Percentiles rank a stretch among this genome's conserved stretches.
These are phyloP conservation scores for Saccharomyces hybrid DNA, from an alignment of 1,139 yeast genomes.

Conservation along the genomic window DNA sequence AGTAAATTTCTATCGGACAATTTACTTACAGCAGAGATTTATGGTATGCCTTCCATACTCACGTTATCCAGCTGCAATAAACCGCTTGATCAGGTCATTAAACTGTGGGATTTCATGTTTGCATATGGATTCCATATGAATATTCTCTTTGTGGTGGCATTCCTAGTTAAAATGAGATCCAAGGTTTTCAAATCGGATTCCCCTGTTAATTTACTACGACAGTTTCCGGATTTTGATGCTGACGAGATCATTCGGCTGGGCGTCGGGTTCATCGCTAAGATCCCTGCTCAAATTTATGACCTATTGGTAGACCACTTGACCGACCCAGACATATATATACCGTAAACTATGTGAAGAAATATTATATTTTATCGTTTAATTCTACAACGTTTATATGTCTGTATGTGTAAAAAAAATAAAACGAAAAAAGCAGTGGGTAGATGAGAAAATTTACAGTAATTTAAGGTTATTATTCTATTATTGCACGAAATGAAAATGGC, in stretches of 20 bases:
- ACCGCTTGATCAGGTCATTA: slow-evolving; percentile 64
- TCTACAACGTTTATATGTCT: not conserved
- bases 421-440: not conserved
- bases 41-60: slow-evolving; percentile 81
- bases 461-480: not conserved
- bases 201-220: slow-evolving; percentile 71
- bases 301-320: slow-evolving; percentile 64
- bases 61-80: slow-evolving; percentile 90
- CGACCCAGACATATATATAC: slow-evolving; percentile 34
- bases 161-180: slow-evolving; percentile 61
- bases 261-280: slow-evolving; percentile 68
- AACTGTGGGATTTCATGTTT: slow-evolving; percentile 83
- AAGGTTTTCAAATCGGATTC: slow-evolving; percentile 44
- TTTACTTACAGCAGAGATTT: slow-evolving; percentile 65
- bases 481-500: slow-evolving; percentile 50
- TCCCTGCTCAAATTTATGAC: slow-evolving; percentile 63
- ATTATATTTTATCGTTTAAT: not conserved
- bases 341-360: not conserved
- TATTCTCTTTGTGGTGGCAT: slow-evolving; percentile 77
- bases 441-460: not conserved
- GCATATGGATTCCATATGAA: slow-evolving; percentile 91
- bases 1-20: slow-evolving; percentile 42
- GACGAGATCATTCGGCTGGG: slow-evolving; percentile 71
- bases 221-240: slow-evolving; percentile 66
- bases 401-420: not conserved